Base-by-base conservation (phyloP, 305 asterid species). In the Rubia tinctorum region DNA sequence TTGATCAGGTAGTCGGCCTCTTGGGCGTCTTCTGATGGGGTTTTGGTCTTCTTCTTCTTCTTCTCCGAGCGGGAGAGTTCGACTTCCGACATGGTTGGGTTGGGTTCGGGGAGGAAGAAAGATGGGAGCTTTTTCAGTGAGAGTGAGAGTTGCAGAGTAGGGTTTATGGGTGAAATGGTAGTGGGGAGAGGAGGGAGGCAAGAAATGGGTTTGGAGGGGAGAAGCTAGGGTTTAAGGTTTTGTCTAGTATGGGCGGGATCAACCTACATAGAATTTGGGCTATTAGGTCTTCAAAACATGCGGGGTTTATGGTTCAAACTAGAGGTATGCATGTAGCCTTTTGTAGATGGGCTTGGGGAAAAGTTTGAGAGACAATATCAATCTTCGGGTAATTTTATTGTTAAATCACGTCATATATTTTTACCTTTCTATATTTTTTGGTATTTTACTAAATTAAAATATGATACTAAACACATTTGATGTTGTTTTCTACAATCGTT, bases 21-120 rank as follows among this genome's bases (percentile, higher is more conserved):
- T n/a, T 66, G 70, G 17, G 39, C 5, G 22, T 67, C 37, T 59
- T 22, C 59, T 0, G 73, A 88, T 7, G 86, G 7, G 17, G 71
- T 67, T 78, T 88, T 89, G 83, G 58, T 84, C 39, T 84, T 90
- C 91, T 90, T 93, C 78, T 91, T 94, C 90, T 85, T 91, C 82
- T 88, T 90, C 75, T 86, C 97, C 58, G 95, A 76, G 25, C 83
- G 86, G 23, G 89, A 71, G 15, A 83, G 83, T 60, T 91, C 94
- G 51, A 85, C 70, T 44, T 88, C 97, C 23, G 96, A 80, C 98
- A 93, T 93, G 89, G 92, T 60, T 73, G 59, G 34, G 25, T 42
- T 18, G 7, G 25, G 15, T n/a, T 58, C 0, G 30, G 64, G 2
- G 70, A 49, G 9, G 11, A 49, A 66, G 25, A 45, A 18, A 40